These are phyloP conservation scores for Sclerotinia nivalis DNA, from an alignment of 2,329 filamentous ascomycete genomes.

Conservation along the genomic window DNA sequence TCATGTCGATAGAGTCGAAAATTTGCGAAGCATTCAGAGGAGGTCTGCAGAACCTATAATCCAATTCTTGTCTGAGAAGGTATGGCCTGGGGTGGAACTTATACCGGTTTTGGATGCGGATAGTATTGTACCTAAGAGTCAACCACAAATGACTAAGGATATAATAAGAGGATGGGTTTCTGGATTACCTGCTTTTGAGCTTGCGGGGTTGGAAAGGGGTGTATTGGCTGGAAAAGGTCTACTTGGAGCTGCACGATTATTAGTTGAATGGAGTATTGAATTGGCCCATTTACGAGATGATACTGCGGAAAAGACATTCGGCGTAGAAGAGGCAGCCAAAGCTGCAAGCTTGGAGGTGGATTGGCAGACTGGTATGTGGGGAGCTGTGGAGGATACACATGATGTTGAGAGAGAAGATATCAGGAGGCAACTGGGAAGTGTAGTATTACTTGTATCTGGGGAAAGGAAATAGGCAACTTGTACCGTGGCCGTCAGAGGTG, in stretches of 20 bases:
- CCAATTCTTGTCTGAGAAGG: constrained; percentile 64
- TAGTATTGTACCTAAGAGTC: constrained; percentile 72
- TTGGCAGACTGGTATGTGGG: constrained; percentile 91
- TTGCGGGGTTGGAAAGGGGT: constrained; percentile 83
- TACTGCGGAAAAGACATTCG: constrained; percentile 55
- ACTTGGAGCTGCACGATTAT: constrained; percentile 70
- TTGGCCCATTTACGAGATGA: constrained; percentile 52
- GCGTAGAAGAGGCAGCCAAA: constrained; percentile 77
- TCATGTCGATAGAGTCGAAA: constrained; percentile 51
- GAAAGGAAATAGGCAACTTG: neutral
- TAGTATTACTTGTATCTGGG: constrained; percentile 76
- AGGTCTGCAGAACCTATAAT: constrained; percentile 69
- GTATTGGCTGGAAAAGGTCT: constrained; percentile 86
- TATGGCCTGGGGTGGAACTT: constrained; percentile 85
- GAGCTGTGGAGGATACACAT: constrained; percentile 93
- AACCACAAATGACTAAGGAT: constrained; percentile 72
- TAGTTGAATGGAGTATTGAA: constrained; percentile 86
- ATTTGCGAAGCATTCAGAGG: constrained; percentile 72
- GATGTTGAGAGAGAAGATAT: constrained; percentile 94
- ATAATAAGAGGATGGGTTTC: constrained; percentile 77
- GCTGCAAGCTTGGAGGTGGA: constrained; percentile 80
- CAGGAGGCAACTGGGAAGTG: constrained; percentile 82
- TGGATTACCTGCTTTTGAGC: constrained; percentile 72
- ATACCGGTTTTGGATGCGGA: constrained; percentile 76
- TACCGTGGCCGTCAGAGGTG: constrained; percentile 20